These are phyloP conservation scores for Ascochyta clinopodiicola DNA, from an alignment of 2,329 filamentous ascomycete species.

Conservation along the genomic window DNA sequence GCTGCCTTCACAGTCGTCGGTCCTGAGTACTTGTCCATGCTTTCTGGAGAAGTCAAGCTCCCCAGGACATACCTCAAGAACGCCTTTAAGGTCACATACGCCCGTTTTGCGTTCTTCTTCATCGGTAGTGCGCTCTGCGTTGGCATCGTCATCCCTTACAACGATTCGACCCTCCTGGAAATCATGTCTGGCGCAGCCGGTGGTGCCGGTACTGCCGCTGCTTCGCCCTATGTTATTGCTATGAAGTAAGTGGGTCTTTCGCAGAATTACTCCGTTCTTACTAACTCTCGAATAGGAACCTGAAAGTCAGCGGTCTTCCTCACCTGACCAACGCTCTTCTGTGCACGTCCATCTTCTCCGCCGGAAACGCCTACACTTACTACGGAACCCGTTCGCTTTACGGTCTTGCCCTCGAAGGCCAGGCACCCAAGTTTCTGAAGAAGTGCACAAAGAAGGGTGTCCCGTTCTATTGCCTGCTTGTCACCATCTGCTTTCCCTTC, in stretches of 20 bases:
- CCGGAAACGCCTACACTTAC: constrained; percentile 63
- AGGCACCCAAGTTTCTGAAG: constrained; percentile 60
- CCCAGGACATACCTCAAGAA: constrained; percentile 49
- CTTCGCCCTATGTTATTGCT: constrained; percentile 67
- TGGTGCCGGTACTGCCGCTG: constrained; percentile 55
- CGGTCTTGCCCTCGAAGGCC: constrained; percentile 57
- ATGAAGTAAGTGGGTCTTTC: constrained; percentile 49
- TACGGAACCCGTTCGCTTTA: constrained; percentile 59
- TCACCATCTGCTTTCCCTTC: constrained; percentile 70
- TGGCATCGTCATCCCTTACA: constrained; percentile 61
- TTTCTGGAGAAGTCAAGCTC: constrained; percentile 52
- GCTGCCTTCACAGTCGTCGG: constrained; percentile 52
- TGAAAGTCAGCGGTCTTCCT: constrained; percentile 60
- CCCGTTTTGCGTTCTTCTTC: constrained; percentile 52
- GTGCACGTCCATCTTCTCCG: constrained; percentile 60
- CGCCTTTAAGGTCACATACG: constrained; percentile 53
- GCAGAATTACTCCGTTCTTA: not conserved
- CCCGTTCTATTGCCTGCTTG: constrained; percentile 72
- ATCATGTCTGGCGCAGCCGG: constrained; percentile 26
- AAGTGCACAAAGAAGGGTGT: constrained; percentile 67
- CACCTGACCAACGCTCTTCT: constrained; percentile 63
- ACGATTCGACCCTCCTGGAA: constrained; percentile 73
- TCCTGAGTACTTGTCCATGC: constrained; percentile 55
- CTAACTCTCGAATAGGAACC: not conserved
- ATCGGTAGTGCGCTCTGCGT: constrained; percentile 50